These are phyloP conservation scores for Purshia tridentata DNA, from an alignment of 306 rosid genomes.

Conservation along the genomic window DNA sequence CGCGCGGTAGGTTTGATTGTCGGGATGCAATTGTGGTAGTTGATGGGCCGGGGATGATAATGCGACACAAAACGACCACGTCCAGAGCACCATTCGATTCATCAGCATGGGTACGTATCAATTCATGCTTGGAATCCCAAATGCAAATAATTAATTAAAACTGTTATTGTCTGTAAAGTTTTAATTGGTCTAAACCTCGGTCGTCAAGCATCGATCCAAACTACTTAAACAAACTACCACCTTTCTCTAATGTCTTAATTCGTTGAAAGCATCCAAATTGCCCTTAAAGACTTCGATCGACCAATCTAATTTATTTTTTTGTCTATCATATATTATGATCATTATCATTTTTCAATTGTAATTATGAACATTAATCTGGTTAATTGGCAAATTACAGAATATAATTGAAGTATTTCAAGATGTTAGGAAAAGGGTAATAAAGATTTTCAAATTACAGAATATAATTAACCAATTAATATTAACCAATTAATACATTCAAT, in stretches of 20 bases:
- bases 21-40: conserved; percentile 14
- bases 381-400: too few species aligned
- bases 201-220: conserved; percentile 3
- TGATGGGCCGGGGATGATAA: background rate
- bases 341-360: background rate
- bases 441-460: too few species aligned
- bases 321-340: background rate
- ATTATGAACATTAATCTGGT: background rate
- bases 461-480: too few species aligned
- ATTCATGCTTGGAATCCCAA: background rate
- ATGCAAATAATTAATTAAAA: background rate
- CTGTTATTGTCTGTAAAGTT: too few species aligned
- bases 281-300: too few species aligned
- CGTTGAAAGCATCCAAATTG: too few species aligned
- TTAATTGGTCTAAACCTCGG: background rate
- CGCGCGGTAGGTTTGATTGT: background rate
- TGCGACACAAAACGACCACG: conserved; percentile 13
- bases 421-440: too few species aligned
- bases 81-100: conserved; percentile 10
- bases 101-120: background rate
- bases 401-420: too few species aligned
- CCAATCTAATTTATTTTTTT: too few species aligned
- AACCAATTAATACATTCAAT: too few species aligned
- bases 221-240: background rate
- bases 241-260: background rate